Evolutionary conservation across 1,284 basidiomycete genomes (phyloP).

Genomic region (Somion occarium): DNA sequence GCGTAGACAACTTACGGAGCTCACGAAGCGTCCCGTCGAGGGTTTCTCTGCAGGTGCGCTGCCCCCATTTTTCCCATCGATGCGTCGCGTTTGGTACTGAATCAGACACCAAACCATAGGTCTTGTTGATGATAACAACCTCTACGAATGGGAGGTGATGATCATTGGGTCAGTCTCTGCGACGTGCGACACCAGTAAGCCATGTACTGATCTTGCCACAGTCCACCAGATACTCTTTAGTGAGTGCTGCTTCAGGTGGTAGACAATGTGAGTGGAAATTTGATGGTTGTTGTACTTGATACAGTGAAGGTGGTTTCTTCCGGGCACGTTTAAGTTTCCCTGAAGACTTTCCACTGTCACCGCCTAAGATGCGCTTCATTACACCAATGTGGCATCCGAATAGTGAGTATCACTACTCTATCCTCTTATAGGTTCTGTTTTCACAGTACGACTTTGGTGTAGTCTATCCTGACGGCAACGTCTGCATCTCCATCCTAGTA

Average conservation of each 20-base stretch:
- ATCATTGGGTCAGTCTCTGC: slow-evolving; percentile 75
- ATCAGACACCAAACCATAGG: slow-evolving; percentile 42
- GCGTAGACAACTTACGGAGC: slow-evolving; percentile 77
- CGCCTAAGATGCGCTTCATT: slow-evolving; percentile 94
- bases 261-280: not conserved
- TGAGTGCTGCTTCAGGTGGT: slow-evolving; percentile 31
- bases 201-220: slow-evolving; percentile 31
- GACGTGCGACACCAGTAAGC: slow-evolving; percentile 3
- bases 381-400: slow-evolving; percentile 99
- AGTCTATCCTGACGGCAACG: slow-evolving; percentile 93
- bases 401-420: slow-evolving; percentile 44
- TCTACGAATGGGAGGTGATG: slow-evolving; percentile 92
- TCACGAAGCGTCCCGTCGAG: slow-evolving; percentile 86
- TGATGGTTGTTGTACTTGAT: not conserved
- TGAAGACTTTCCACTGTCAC: slow-evolving; percentile 84
- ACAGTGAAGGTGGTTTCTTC: slow-evolving; percentile 89
- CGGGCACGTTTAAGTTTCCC: slow-evolving; percentile 88
- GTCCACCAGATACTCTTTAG: slow-evolving; percentile 89
- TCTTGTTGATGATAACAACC: slow-evolving; percentile 88
- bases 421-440: slow-evolving; percentile 19
- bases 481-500: slow-evolving; percentile 97
- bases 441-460: slow-evolving; percentile 6
- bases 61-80: slow-evolving; percentile 16
- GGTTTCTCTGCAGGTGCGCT: slow-evolving; percentile 86
- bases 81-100: slow-evolving; percentile 12